phyloP scores from a whole-genome alignment of 768 basidiomycete genomes.

The Boletellus emodensis region DNA sequence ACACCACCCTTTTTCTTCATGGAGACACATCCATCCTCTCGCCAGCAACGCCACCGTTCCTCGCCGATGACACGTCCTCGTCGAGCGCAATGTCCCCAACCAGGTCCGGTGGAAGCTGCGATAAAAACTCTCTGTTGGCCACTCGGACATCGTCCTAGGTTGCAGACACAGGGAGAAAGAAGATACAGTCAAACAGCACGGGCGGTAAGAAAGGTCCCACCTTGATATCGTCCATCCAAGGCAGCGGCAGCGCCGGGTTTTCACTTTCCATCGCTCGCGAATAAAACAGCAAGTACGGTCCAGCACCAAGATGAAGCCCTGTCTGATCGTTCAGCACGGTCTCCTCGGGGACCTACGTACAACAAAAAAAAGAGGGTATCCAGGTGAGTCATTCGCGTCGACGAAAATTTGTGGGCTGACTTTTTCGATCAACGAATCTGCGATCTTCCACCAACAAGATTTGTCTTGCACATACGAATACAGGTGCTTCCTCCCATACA shows the following conservation, averaged over 20 bases:
- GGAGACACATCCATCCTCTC: slow-evolving; percentile 18
- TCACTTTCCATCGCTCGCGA: slow-evolving; percentile 32
- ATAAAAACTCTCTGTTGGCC: slow-evolving; percentile 36
- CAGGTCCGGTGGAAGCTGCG: slow-evolving; percentile 29
- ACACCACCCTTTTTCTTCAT: background rate
- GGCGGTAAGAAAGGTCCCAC: slow-evolving; percentile 2
- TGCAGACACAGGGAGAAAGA: no score
- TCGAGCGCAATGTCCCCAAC: slow-evolving; percentile 24
- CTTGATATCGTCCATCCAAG: slow-evolving; percentile 32
- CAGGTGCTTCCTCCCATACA: slow-evolving; percentile 71
- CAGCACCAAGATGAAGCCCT: slow-evolving; percentile 72
- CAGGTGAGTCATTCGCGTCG: background rate
- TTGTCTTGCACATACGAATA: slow-evolving; percentile 70
- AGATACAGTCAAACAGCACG: no score
- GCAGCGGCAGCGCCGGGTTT: slow-evolving; percentile 9
- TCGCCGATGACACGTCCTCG: background rate
- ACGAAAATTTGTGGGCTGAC: slow-evolving; percentile 28
- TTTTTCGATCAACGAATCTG: slow-evolving; percentile 66
- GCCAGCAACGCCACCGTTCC: background rate
- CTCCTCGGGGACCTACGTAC: slow-evolving; percentile 62
- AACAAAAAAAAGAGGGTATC: background rate
- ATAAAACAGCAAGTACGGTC: slow-evolving; percentile 78
- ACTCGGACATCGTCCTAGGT: slow-evolving; percentile 33
- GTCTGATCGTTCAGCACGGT: slow-evolving; percentile 62
- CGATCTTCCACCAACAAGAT: slow-evolving; percentile 77